Evolutionary conservation across 2,329 filamentous ascomycete genomes (phyloP).

Genomic region (Diaporthe eres): DNA sequence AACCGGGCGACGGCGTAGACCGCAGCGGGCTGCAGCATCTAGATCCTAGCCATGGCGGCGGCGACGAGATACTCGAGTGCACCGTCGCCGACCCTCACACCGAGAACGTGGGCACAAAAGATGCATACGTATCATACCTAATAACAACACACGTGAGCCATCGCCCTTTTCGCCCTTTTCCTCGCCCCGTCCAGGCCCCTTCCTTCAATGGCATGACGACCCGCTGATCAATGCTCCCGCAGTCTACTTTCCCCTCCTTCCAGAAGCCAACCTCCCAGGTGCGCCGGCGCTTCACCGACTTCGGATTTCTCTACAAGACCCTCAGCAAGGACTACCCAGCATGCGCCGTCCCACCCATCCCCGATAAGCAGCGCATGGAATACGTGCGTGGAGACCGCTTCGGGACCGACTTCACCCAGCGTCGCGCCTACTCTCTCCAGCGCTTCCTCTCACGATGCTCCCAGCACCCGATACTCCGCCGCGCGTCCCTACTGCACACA

Average conservation of each 20-base stretch:
- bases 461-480: conserved; percentile 89
- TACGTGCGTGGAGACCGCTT: conserved; percentile 98
- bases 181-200: neutral
- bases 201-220: neutral
- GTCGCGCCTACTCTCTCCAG: conserved; percentile 90
- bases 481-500: conserved; percentile 84
- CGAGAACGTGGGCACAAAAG: conserved; percentile 96
- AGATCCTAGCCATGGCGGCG: conserved; percentile 76
- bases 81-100: conserved; percentile 87
- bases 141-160: conserved; percentile 85
- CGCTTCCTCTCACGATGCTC: conserved; percentile 90
- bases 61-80: conserved; percentile 85
- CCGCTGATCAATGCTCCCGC: conserved; percentile 9
- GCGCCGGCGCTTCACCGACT: conserved; percentile 96
- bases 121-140: conserved; percentile 95
- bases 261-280: conserved; percentile 84
- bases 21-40: conserved; percentile 65
- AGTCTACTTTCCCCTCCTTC: conserved; percentile 97
- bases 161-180: neutral
- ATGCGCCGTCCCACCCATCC: conserved; percentile 92
- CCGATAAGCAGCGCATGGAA: conserved; percentile 99
- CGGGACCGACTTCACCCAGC: conserved; percentile 89
- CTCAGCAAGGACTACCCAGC: conserved; percentile 90
- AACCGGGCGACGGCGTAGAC: conserved; percentile 57
- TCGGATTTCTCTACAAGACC: conserved; percentile 95